Conservation (phyloP, 495 filamentous ascomycete species). For the Trichoderma erinaceum region DNA sequence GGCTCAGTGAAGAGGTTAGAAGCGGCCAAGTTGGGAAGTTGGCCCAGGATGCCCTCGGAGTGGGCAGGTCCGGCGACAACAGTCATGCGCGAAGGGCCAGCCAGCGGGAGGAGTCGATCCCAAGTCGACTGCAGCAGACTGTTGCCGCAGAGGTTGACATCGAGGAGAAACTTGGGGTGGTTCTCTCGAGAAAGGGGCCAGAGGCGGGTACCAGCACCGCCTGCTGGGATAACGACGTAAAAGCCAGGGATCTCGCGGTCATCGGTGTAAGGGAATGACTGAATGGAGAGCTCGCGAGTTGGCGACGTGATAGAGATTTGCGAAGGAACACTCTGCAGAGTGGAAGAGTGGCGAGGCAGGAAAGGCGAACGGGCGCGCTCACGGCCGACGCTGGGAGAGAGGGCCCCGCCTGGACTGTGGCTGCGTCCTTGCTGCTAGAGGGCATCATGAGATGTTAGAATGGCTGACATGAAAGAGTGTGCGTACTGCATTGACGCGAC, state of each 20-base stretch:
- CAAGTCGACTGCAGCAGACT: slow-evolving; percentile 7
- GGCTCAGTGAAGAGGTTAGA: slow-evolving; percentile 7
- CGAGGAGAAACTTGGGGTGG: slow-evolving; percentile 8
- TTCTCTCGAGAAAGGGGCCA: slow-evolving; percentile 10
- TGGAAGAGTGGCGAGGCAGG: neutral
- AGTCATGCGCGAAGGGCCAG: neutral
- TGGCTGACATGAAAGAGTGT: neutral
- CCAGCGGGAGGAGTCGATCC: slow-evolving; percentile 1
- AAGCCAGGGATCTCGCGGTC: slow-evolving; percentile 4
- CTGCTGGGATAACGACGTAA: slow-evolving; percentile 3
- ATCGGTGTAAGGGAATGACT: neutral
- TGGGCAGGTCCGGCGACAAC: slow-evolving; percentile 4
- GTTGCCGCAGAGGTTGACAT: slow-evolving; percentile 11
- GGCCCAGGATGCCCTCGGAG: slow-evolving; percentile 7
- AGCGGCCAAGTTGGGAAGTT: neutral
- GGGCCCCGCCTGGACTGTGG: neutral
- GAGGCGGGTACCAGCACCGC: slow-evolving; percentile 9
- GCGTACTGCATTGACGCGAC: neutral
- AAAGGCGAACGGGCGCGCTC: slow-evolving; percentile 5
- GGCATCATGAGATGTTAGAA: neutral
- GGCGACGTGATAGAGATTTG: neutral
- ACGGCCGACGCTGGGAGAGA: slow-evolving; percentile 2
- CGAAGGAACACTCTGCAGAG: neutral
- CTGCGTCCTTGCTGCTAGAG: slow-evolving; percentile 6
- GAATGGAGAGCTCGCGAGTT: neutral